Evolutionary conservation across 441 rosid species (phyloP).

Genomic region (Adansonia grandidieri): DNA sequence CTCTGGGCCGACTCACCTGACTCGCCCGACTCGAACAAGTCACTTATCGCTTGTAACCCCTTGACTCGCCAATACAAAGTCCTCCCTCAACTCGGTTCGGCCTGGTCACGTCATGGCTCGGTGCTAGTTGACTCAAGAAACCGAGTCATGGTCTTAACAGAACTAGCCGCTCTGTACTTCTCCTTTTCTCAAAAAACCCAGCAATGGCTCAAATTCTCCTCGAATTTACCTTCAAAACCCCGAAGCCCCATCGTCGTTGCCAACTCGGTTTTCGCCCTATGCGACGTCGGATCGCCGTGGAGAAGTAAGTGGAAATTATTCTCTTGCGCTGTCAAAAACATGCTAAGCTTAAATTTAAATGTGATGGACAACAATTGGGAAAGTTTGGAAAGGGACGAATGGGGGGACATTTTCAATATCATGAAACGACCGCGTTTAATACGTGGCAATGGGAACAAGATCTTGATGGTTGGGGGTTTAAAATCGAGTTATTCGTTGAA

Average conservation of each 20-base stretch:
- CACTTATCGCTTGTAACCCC: too few species aligned
- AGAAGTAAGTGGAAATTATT: constrained; percentile 83
- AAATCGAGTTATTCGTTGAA: constrained; percentile 74
- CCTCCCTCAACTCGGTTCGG: constrained; percentile 82
- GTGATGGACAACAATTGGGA: constrained; percentile 54
- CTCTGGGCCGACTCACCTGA: too few species aligned
- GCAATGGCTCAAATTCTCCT: constrained; percentile 73
- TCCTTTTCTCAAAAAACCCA: constrained; percentile 41
- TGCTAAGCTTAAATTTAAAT: constrained; percentile 34
- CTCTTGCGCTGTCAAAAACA: constrained; percentile 47
- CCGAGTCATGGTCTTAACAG: too few species aligned
- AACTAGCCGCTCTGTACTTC: background rate
- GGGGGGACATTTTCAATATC: constrained; percentile 87
- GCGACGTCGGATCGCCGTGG: constrained; percentile 91
- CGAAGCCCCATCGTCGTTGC: constrained; percentile 69
- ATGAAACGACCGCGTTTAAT: constrained; percentile 79
- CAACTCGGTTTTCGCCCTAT: constrained; percentile 67
- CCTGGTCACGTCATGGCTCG: constrained; percentile 86
- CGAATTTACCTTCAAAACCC: constrained; percentile 85
- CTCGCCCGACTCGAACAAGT: constrained; percentile 10
- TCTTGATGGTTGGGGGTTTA: constrained; percentile 81
- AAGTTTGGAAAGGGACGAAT: constrained; percentile 74
- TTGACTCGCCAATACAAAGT: constrained; percentile 49
- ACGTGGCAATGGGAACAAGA: constrained; percentile 53
- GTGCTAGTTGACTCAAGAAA: constrained; percentile 56